Base-by-base conservation (phyloP, 108 stramenopile species). In the Parmales sp. region DNA sequence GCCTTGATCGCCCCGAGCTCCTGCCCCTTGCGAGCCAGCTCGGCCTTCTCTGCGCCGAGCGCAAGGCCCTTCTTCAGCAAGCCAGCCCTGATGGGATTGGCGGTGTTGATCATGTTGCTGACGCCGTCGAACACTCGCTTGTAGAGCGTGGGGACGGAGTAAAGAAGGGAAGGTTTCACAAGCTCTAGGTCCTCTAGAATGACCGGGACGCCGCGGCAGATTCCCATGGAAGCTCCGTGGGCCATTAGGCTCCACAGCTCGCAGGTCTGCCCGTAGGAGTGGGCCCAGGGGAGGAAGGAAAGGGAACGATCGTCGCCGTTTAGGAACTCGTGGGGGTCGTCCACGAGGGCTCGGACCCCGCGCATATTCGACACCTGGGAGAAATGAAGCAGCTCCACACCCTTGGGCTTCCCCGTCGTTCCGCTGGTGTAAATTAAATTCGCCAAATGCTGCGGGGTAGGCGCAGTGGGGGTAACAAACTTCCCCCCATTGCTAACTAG, bases 371-470 rank as follows among this genome's bases (percentile, higher is more conserved):
- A 81, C 2, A 85, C 74, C 46, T 85, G 74, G 80, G 95, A 96
- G 38, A 68, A 43, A 78, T 97, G 94, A 16, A 88, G 87, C 34
- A 97, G 76, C 70, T 92, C 90, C 13, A 97, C 96, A 0, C 86
- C 84, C 78, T 97, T 97, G 38, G 96, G 96, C 63, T 83, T 91
- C 20, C 96, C 96, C 11, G 97, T 98, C 0, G 97, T 98, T 2
- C 97, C 97, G 39, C 80, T 83, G 0, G 97, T 98, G 80, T 98
- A 98, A 67, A 98, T 95, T 36, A 98, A 73, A 71, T 88, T 84
- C 2, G 92, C 91, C 38, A 98, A 80, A 79, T 95, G 93, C 11
- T 91, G 87, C 2, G 82, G 80, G 13, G 79, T 76, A 0, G 90
- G 90, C 46, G 41, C 63, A 16, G n/a, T n/a, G n/a, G n/a, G n/a